Percentiles rank a stretch among this genome's conserved stretches.
Conservation (phyloP, 192 early-diverging fungal genomes). For the Podila clonocystis region DNA sequence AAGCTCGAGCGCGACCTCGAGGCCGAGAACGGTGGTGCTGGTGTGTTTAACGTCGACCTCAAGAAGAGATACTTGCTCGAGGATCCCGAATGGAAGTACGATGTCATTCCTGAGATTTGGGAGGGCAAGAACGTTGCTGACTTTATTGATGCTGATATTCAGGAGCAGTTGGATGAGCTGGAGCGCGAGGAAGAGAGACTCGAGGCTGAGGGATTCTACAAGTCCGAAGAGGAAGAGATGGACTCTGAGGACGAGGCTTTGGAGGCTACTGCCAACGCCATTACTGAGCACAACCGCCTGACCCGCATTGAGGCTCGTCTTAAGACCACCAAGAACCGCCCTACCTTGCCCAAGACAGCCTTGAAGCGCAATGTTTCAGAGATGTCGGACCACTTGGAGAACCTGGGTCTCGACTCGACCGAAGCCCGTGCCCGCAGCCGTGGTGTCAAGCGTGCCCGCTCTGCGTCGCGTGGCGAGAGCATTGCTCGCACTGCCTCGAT, state of each 20-base stretch:
- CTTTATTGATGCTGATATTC: constrained; percentile 98
- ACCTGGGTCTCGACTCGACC: constrained; percentile 76
- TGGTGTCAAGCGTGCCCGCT: constrained; percentile 77
- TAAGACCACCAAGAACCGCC: constrained; percentile 83
- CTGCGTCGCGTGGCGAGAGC: constrained; percentile 73
- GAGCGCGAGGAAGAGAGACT: constrained; percentile 98
- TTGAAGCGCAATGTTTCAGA: constrained; percentile 55
- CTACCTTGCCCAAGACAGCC: constrained; percentile 74
- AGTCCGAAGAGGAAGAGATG: constrained; percentile 76
- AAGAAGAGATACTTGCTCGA: constrained; percentile 91
- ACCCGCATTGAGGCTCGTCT: constrained; percentile 80
- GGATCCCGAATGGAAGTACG: constrained; percentile 94
- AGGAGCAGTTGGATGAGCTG: constrained; percentile 92
- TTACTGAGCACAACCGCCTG: constrained; percentile 88
- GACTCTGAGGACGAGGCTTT: constrained; percentile 88
- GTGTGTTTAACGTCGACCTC: constrained; percentile 96
- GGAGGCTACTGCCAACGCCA: constrained; percentile 77
- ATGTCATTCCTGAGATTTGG: constrained; percentile 98
- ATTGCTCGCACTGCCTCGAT: constrained; percentile 71
- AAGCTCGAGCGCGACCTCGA: constrained; percentile 94
- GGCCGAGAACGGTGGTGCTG: constrained; percentile 89
- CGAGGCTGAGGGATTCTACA: constrained; percentile 94
- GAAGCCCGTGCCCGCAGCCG: constrained; percentile 73
- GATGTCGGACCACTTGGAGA: constrained; percentile 77
- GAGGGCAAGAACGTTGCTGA: constrained; percentile 99